Conservation (phyloP, 257 asterid species). For the Capsicum rhomboideum region DNA sequence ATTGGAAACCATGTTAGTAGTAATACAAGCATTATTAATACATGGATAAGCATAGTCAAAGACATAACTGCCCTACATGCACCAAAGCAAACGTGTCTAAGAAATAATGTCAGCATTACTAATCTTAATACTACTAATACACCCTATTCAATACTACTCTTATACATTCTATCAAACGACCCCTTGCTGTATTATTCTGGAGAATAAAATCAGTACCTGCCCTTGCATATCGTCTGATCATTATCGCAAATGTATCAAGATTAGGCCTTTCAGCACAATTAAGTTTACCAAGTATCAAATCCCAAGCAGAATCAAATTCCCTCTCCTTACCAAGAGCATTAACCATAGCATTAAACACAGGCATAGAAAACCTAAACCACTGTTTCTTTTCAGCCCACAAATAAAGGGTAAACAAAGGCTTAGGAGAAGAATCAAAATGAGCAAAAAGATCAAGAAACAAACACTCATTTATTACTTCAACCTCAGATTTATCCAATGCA, state of each 20-base stretch:
- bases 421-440: conserved; percentile 56
- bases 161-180: no score
- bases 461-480: conserved; percentile 33
- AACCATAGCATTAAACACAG: conserved; percentile 53
- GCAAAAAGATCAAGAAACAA: conserved; percentile 39
- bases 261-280: conserved; percentile 25
- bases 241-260: conserved; percentile 48
- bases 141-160: no score
- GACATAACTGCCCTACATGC: no score
- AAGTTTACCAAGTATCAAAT: conserved; percentile 40
- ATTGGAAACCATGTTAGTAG: no score
- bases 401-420: conserved; percentile 54
- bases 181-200: background rate
- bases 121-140: no score
- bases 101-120: background rate
- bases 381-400: conserved; percentile 60
- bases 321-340: conserved; percentile 63
- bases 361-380: conserved; percentile 28
- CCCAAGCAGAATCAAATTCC: conserved; percentile 76
- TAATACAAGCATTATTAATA: no score
- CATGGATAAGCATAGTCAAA: no score
- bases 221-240: conserved; percentile 71
- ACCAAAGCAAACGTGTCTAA: no score
- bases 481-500: conserved; percentile 31
- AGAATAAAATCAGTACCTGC: conserved; percentile 38